Percentiles rank a stretch among this genome's conserved stretches.
phyloP scores from a whole-genome alignment of 257 asterid genomes.

The Osmanthus fragrans region DNA sequence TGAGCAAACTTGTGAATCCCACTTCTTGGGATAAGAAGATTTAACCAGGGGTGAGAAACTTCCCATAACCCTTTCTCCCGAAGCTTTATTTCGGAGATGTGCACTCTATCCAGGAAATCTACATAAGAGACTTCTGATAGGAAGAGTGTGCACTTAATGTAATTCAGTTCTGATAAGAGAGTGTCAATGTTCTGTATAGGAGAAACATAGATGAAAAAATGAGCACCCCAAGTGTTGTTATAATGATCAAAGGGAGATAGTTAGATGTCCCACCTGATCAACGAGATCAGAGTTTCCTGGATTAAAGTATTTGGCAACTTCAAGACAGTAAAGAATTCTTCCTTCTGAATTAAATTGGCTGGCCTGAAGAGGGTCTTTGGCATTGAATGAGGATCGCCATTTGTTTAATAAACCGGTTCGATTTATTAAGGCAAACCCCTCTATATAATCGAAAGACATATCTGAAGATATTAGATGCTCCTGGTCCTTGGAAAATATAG shows the following conservation, averaged over 20 bases:
- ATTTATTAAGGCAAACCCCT: slow-evolving; percentile 1
- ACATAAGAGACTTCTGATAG: slow-evolving; percentile 1
- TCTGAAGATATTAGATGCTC: slow-evolving; percentile 12
- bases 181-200: neutral
- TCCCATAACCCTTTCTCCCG: slow-evolving; percentile 12
- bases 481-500: neutral
- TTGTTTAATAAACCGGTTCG: neutral
- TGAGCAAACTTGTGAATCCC: slow-evolving; percentile 2
- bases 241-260: neutral
- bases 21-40: slow-evolving; percentile 10
- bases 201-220: neutral
- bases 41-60: slow-evolving; percentile 10
- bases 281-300: neutral
- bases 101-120: slow-evolving; percentile 9
- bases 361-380: slow-evolving; percentile 7
- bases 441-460: slow-evolving; percentile 1
- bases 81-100: slow-evolving; percentile 3
- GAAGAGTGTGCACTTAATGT: slow-evolving; percentile 4
- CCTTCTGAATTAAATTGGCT: slow-evolving; percentile 7
- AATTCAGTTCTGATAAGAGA: slow-evolving; percentile 4
- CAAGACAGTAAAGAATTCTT: slow-evolving; percentile 2
- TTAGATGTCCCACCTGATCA: slow-evolving; percentile 1
- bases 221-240: neutral
- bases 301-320: slow-evolving; percentile 9
- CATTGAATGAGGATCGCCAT: slow-evolving; percentile 8